A percentile compares a stretch with the other conserved stretches of the same genome.
Conservation (phyloP, 1,284 basidiomycete genomes). For the Irpex sp. region DNA sequence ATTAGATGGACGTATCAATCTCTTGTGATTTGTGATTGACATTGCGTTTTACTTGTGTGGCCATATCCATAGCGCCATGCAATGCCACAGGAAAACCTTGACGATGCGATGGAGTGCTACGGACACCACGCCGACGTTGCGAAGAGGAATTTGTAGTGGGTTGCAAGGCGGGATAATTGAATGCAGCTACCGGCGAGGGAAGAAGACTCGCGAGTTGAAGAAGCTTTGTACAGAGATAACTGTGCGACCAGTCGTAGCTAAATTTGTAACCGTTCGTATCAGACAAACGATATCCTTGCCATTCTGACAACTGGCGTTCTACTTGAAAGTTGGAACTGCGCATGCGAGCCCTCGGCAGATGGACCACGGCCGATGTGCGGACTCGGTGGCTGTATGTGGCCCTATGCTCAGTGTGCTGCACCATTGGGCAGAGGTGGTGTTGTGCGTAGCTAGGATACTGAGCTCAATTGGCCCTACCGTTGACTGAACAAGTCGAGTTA, state of each 20-base stretch:
- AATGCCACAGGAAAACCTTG: conserved; percentile 3
- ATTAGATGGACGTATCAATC: background rate
- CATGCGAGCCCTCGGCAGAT: background rate
- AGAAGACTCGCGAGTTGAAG: background rate
- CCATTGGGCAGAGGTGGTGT: background rate
- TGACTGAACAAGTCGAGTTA: background rate
- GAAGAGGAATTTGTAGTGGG: background rate
- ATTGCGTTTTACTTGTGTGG: background rate
- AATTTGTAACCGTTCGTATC: background rate
- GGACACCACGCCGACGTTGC: background rate
- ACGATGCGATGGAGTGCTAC: background rate
- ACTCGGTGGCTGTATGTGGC: background rate
- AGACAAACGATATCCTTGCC: background rate
- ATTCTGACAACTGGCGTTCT: background rate
- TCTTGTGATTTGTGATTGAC: background rate
- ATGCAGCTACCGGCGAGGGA: background rate
- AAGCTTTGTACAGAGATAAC: background rate
- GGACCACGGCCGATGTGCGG: background rate
- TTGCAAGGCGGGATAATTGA: background rate
- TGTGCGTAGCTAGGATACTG: background rate
- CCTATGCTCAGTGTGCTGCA: background rate
- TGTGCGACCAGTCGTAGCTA: background rate
- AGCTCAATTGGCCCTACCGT: background rate
- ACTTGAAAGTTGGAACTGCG: background rate
- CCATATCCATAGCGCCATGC: conserved; percentile 1